A percentile compares a stretch with the other conserved stretches of the same genome.
These are phyloP conservation scores for Phalaenopsis equestris DNA, from an alignment of 106 monocot species.

Conservation along the genomic window DNA sequence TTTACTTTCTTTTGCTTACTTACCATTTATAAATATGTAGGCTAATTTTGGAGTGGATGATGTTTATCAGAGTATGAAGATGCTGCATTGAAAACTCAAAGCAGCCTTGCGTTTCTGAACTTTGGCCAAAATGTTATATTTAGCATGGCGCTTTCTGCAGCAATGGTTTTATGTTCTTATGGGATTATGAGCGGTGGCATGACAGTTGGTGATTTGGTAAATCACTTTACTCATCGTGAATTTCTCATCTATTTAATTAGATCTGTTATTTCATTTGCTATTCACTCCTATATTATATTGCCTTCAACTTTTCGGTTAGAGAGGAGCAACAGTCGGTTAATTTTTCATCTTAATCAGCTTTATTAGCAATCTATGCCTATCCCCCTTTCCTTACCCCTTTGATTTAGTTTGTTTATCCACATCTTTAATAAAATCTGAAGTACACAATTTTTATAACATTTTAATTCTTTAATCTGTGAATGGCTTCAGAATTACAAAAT, in stretches of 20 bases:
- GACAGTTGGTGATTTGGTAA: slow-evolving; percentile 99
- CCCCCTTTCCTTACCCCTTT: background rate
- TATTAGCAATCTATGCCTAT: background rate
- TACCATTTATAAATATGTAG: background rate
- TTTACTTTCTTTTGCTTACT: background rate
- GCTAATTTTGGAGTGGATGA: background rate
- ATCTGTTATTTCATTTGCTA: background rate
- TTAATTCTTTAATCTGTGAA: background rate
- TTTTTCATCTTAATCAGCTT: background rate
- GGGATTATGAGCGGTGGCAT: slow-evolving; percentile 81
- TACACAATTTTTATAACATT: background rate
- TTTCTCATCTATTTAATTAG: background rate
- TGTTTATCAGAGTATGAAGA: slow-evolving; percentile 79
- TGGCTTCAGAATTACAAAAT: background rate
- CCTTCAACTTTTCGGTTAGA: background rate
- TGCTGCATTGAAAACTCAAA: slow-evolving; percentile 95
- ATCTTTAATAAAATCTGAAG: background rate
- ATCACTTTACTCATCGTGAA: background rate
- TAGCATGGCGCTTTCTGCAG: slow-evolving; percentile 74
- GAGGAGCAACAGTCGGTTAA: background rate
- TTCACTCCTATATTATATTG: background rate
- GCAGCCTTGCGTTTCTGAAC: slow-evolving; percentile 87
- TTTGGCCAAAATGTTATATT: slow-evolving; percentile 98
- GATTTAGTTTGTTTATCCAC: background rate
- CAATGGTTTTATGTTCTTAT: slow-evolving; percentile 88